Conservation (phyloP, 2,329 filamentous ascomycete genomes). For the Beauveria sp. region DNA sequence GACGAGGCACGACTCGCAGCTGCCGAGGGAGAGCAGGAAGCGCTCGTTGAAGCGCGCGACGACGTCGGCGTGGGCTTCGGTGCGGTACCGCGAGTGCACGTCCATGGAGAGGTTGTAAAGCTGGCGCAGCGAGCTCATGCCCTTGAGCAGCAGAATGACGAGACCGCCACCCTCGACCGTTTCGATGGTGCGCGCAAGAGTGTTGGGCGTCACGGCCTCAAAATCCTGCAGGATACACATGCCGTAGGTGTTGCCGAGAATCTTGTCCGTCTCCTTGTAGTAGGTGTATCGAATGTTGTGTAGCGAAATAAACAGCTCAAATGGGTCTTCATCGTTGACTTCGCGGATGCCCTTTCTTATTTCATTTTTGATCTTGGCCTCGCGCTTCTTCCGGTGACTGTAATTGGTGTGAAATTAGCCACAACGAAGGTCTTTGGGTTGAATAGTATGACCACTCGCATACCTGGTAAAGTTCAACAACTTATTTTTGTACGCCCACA, state of each 20-base stretch:
- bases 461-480: conserved; percentile 82
- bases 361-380: conserved; percentile 97
- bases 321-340: conserved; percentile 85
- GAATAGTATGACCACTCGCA: conserved; percentile 7
- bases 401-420: conserved; percentile 10
- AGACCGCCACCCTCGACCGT: conserved; percentile 95
- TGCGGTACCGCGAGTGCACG: conserved; percentile 90
- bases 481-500: conserved; percentile 99
- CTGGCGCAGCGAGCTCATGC: conserved; percentile 95
- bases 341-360: conserved; percentile 92
- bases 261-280: conserved; percentile 99
- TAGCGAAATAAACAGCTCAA: conserved; percentile 93
- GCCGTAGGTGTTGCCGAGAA: conserved; percentile 93
- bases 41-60: conserved; percentile 95
- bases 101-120: conserved; percentile 97
- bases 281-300: conserved; percentile 98
- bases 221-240: conserved; percentile 99
- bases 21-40: conserved; percentile 91
- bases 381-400: conserved; percentile 93
- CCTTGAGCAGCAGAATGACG: conserved; percentile 84
- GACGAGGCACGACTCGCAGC: conserved; percentile 88
- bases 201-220: conserved; percentile 94
- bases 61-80: conserved; percentile 92
- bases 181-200: conserved; percentile 89
- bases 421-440: background rate